A percentile compares a stretch with the other conserved stretches of the same genome.
phyloP scores from a whole-genome alignment of 83 land plant species.

The Thuja plicata region DNA sequence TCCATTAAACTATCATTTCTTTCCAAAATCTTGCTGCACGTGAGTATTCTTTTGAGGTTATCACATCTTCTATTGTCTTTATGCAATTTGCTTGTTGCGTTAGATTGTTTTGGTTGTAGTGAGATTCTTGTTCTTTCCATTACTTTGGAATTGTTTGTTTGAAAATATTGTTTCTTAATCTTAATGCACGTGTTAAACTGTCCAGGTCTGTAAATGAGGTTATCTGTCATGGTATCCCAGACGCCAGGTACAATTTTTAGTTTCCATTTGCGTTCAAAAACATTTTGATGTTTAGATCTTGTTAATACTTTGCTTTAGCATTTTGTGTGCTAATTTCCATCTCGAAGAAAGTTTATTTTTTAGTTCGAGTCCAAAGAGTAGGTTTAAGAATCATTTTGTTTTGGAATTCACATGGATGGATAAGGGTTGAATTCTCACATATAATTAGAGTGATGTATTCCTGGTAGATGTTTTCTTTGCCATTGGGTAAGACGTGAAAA shows the following conservation, averaged over 20 bases:
- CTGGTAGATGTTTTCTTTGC: background rate
- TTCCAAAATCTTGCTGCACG: slow-evolving; percentile 99
- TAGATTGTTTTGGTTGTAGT: background rate
- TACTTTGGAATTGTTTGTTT: background rate
- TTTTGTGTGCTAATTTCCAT: background rate
- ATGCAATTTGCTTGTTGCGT: background rate
- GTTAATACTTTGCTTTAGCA: background rate
- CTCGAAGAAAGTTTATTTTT: background rate
- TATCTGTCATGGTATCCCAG: slow-evolving; percentile 99
- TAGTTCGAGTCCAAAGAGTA: background rate
- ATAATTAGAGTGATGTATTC: background rate
- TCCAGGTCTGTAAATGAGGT: slow-evolving; percentile 97
- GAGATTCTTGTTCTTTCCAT: background rate
- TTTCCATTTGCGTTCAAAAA: background rate
- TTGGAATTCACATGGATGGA: background rate
- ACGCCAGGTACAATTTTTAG: slow-evolving; percentile 68
- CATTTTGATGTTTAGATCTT: slow-evolving; percentile 6
- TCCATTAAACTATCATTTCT: slow-evolving; percentile 94
- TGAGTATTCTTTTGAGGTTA: slow-evolving; percentile 48
- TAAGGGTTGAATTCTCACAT: background rate
- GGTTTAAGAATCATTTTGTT: background rate
- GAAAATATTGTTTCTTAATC: background rate
- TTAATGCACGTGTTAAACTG: background rate
- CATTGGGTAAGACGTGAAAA: background rate
- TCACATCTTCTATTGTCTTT: background rate